Percentiles rank a stretch among this genome's conserved stretches.
Conservation (phyloP, 352 stramenopile species). For the Phytopythium aichiense region DNA sequence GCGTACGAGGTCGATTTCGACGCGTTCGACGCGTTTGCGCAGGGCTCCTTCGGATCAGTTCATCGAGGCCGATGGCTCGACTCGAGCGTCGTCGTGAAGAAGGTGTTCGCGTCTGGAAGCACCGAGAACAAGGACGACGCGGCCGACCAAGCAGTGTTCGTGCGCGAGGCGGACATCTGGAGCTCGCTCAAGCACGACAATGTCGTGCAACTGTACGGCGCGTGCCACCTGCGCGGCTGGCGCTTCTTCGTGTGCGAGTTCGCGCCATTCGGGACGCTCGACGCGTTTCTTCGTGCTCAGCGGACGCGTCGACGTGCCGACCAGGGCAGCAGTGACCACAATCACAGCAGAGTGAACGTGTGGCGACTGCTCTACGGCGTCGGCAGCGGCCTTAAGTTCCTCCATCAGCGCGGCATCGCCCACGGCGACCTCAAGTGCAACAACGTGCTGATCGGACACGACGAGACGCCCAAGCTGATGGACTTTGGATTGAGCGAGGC, state of each 20-base stretch:
- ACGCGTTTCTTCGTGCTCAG: slow-evolving; percentile 1
- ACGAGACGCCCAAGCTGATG: slow-evolving; percentile 6
- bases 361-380: slow-evolving; percentile 5
- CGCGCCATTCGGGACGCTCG: slow-evolving; percentile 3
- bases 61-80: slow-evolving; percentile 25
- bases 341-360: neutral
- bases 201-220: slow-evolving; percentile 12
- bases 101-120: neutral
- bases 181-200: slow-evolving; percentile 8
- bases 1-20: slow-evolving; percentile 21
- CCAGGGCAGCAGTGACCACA: no score
- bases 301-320: neutral
- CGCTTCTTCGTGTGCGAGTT: slow-evolving; percentile 19
- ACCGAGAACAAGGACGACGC: neutral
- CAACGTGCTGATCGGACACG: slow-evolving; percentile 12
- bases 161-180: slow-evolving; percentile 15
- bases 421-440: slow-evolving; percentile 12
- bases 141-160: slow-evolving; percentile 9
- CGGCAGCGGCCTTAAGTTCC: slow-evolving; percentile 1
- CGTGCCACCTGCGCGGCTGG: slow-evolving; percentile 8
- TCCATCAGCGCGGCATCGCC: slow-evolving; percentile 5
- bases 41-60: slow-evolving; percentile 22
- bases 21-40: slow-evolving; percentile 13
- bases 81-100: slow-evolving; percentile 22
- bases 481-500: slow-evolving; percentile 13